Conservation (phyloP, 1,284 basidiomycete genomes). For the Porphyrellus sp. region DNA sequence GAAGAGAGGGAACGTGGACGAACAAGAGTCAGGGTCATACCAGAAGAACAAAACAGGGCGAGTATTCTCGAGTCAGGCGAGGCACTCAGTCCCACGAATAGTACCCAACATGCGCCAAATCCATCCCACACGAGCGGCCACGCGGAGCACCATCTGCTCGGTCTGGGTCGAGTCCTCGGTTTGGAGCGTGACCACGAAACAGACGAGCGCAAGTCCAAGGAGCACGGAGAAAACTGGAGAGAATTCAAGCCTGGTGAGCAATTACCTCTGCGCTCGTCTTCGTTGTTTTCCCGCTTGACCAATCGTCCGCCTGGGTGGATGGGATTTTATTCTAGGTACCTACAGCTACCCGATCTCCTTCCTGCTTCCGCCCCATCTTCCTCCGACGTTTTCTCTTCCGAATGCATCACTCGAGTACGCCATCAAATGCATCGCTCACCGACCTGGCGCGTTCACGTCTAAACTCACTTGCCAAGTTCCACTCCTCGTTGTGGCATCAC, state of each 20-base stretch:
- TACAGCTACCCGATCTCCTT: slow-evolving; percentile 97
- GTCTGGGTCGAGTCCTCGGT: slow-evolving; percentile 25
- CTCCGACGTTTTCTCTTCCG: slow-evolving; percentile 78
- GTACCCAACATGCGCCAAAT: background rate
- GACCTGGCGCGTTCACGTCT: slow-evolving; percentile 81
- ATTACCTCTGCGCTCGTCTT: background rate
- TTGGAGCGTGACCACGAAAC: slow-evolving; percentile 20
- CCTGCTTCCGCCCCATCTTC: slow-evolving; percentile 76
- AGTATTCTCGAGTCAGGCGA: slow-evolving; percentile 8
- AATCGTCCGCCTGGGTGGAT: background rate
- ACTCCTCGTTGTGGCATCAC: slow-evolving; percentile 76
- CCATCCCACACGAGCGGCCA: background rate
- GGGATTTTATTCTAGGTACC: slow-evolving; percentile 50
- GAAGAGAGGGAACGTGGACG: slow-evolving; percentile 28
- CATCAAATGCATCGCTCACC: slow-evolving; percentile 81
- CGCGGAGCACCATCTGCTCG: slow-evolving; percentile 16
- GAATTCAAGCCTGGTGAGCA: slow-evolving; percentile 85
- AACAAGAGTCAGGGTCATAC: slow-evolving; percentile 14
- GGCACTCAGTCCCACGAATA: slow-evolving; percentile 1
- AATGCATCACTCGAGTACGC: slow-evolving; percentile 80
- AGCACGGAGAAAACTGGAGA: slow-evolving; percentile 71
- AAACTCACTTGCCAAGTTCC: slow-evolving; percentile 76
- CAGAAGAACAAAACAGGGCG: background rate
- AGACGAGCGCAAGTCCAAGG: slow-evolving; percentile 24
- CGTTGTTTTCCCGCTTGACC: background rate